A percentile compares a stretch with the other conserved stretches of the same genome.
These are phyloP conservation scores for Yamadazyma membranifaciens DNA, from an alignment of 1,139 yeast genomes.

Conservation along the genomic window DNA sequence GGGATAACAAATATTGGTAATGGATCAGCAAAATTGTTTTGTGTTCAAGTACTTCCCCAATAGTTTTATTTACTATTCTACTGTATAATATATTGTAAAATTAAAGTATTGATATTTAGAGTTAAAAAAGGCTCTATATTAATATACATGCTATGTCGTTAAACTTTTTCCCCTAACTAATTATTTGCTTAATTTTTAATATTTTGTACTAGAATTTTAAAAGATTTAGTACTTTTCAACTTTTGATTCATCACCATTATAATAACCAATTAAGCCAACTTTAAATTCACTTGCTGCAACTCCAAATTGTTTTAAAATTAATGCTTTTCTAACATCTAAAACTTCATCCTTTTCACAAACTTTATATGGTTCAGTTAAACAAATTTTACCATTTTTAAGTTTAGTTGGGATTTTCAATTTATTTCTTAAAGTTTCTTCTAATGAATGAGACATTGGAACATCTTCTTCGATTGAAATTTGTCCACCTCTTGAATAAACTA, in stretches of 20 bases:
- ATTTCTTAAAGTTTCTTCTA: constrained; percentile 89
- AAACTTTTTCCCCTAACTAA: too few species aligned
- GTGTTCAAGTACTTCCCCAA: constrained; percentile 59
- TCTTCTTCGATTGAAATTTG: constrained; percentile 88
- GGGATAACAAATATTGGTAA: constrained; percentile 60
- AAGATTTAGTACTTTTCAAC: constrained; percentile 17
- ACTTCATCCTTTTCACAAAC: constrained; percentile 81
- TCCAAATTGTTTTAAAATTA: constrained; percentile 92
- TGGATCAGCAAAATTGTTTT: constrained; percentile 62
- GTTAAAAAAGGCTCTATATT: constrained; percentile 2
- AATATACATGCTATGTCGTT: constrained; percentile 9
- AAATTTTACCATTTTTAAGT: constrained; percentile 84
- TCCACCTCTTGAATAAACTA: constrained; percentile 94
- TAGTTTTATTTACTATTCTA: background rate
- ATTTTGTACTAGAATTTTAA: background rate
- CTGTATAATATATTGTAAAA: too few species aligned
- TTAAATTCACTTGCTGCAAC: constrained; percentile 90
- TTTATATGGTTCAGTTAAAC: constrained; percentile 68
- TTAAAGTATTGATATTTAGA: background rate
- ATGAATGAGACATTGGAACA: constrained; percentile 93
- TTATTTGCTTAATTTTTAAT: background rate
- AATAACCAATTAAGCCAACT: constrained; percentile 75
- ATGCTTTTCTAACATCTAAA: constrained; percentile 87
- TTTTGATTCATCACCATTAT: constrained; percentile 52
- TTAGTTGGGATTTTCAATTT: constrained; percentile 89